These are phyloP conservation scores for Mycocentrospora acerina DNA, from an alignment of 2,329 filamentous ascomycete genomes.

Conservation along the genomic window DNA sequence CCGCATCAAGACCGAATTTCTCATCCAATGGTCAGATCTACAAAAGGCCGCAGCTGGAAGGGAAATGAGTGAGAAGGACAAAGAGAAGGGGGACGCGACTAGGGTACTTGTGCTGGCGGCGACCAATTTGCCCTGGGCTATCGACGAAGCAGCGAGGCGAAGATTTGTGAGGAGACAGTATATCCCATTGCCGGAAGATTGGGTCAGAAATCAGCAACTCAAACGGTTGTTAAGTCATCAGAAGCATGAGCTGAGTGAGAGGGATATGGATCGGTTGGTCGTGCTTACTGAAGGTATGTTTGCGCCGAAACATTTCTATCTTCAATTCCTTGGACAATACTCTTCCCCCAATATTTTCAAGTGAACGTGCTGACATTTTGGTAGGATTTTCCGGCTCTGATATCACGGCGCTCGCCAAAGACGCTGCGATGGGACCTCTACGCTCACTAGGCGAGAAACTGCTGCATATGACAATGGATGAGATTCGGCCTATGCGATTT, in stretches of 20 bases:
- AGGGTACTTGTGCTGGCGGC: slow-evolving; percentile 91
- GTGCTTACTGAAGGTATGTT: slow-evolving; percentile 75
- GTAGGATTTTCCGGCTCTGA: slow-evolving; percentile 96
- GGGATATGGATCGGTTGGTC: slow-evolving; percentile 75
- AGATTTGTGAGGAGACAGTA: slow-evolving; percentile 93
- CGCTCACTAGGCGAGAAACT: slow-evolving; percentile 87
- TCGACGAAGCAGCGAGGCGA: slow-evolving; percentile 89
- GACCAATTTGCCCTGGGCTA: slow-evolving; percentile 96
- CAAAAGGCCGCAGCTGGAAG: slow-evolving; percentile 88
- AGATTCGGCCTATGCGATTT: slow-evolving; percentile 84
- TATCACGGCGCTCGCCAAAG: slow-evolving; percentile 94
- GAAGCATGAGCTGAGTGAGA: slow-evolving; percentile 73
- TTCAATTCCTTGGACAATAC: too few relatives aligned
- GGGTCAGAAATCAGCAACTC: slow-evolving; percentile 78
- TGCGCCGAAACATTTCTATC: not conserved
- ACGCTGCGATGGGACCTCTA: slow-evolving; percentile 95
- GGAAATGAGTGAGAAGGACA: slow-evolving; percentile 67
- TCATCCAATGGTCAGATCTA: slow-evolving; percentile 96
- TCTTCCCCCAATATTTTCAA: not conserved
- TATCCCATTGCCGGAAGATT: slow-evolving; percentile 85
- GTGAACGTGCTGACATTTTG: slow-evolving; percentile 1
- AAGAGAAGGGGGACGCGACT: slow-evolving; percentile 75
- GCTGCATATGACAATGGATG: slow-evolving; percentile 87
- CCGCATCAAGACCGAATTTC: slow-evolving; percentile 94
- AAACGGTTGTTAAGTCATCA: slow-evolving; percentile 80